Evolutionary conservation across 441 rosid species (phyloP).

Genomic region (Croton setiger): DNA sequence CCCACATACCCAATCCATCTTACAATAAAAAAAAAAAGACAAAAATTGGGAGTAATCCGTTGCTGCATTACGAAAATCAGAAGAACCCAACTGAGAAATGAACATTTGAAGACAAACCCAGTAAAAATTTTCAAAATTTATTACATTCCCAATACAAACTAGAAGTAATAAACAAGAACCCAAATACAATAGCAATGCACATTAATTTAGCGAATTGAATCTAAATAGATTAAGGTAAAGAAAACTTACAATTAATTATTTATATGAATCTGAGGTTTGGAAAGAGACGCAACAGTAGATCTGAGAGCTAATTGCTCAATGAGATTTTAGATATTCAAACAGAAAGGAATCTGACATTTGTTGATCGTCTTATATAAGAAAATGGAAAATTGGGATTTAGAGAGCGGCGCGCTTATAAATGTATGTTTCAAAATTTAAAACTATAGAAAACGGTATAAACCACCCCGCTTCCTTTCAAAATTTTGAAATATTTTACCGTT

Average conservation of each 20-base stretch:
- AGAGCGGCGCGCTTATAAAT: constrained; percentile 4
- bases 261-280: not conserved
- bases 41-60: not conserved
- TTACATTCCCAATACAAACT: not conserved
- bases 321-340: not conserved
- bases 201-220: not conserved
- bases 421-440: constrained; percentile 19
- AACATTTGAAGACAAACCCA: not conserved
- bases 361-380: not conserved
- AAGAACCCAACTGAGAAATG: not conserved
- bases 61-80: not conserved
- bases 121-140: not conserved
- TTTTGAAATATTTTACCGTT: constrained; percentile 11
- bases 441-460: constrained; percentile 16
- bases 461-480: constrained; percentile 19
- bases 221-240: not conserved
- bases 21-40: not conserved
- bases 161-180: not conserved
- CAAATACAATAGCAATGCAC: not conserved
- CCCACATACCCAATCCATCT: not conserved
- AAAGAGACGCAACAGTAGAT: not conserved
- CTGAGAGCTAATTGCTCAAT: not conserved
- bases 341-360: not conserved
- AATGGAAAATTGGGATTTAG: not conserved
- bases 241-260: constrained; percentile 2